Evolutionary conservation across 805 yeast species (phyloP).

Genomic region (Sugiyamaella marilandica): DNA sequence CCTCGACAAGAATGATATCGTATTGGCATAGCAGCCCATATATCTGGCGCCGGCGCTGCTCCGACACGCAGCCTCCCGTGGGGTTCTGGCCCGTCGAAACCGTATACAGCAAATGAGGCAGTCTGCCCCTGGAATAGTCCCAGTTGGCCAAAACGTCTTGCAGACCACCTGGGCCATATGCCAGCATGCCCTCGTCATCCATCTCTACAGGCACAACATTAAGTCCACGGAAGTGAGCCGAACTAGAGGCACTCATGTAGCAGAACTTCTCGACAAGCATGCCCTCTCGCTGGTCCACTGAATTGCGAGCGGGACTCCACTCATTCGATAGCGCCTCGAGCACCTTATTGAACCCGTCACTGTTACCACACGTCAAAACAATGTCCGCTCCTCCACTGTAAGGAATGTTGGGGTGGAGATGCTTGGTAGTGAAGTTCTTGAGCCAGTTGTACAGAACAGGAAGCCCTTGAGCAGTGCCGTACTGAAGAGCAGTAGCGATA

Average conservation of each 20-base stretch:
- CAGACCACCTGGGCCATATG: slow-evolving; percentile 52
- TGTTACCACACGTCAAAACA: slow-evolving; percentile 72
- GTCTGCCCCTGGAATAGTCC: slow-evolving; percentile 45
- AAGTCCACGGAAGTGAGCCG: slow-evolving; percentile 69
- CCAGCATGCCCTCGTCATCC: slow-evolving; percentile 68
- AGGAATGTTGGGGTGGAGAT: slow-evolving; percentile 15
- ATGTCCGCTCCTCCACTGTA: slow-evolving; percentile 63
- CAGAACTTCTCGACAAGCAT: slow-evolving; percentile 75
- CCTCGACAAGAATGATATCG: slow-evolving; percentile 84
- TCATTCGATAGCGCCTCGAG: slow-evolving; percentile 68
- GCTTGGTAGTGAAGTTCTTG: slow-evolving; percentile 52
- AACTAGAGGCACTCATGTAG: slow-evolving; percentile 77
- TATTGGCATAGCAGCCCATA: slow-evolving; percentile 76
- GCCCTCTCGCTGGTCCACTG: slow-evolving; percentile 10
- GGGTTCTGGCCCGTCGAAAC: slow-evolving; percentile 98
- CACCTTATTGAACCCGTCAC: slow-evolving; percentile 78
- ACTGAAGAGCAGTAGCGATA: slow-evolving; percentile 66
- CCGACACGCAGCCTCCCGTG: slow-evolving; percentile 78
- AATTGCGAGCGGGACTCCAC: slow-evolving; percentile 50
- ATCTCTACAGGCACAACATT: slow-evolving; percentile 65
- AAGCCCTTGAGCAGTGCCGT: slow-evolving; percentile 82
- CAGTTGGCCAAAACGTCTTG: slow-evolving; percentile 60
- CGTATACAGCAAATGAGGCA: slow-evolving; percentile 83
- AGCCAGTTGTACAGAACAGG: slow-evolving; percentile 64
- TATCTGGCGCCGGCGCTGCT: slow-evolving; percentile 69